Conservation (phyloP, 1,284 basidiomycete species). For the Papiliotrema nemorosa region DNA sequence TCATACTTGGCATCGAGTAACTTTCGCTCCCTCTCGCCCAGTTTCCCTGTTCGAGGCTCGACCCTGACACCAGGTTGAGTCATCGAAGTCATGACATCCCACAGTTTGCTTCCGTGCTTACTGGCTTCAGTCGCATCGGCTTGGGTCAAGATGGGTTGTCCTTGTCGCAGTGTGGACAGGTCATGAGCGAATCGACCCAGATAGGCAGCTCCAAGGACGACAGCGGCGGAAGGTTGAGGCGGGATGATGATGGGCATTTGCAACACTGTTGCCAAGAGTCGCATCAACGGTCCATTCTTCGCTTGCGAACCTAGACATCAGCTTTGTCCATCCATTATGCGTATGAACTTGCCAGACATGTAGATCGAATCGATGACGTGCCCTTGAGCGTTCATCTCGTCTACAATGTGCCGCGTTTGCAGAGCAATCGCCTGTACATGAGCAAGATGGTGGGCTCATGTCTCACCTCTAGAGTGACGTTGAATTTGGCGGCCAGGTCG, state of each 20-base stretch:
- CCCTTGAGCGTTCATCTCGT: conserved; percentile 81
- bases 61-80: conserved; percentile 77
- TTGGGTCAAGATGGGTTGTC: conserved; percentile 44
- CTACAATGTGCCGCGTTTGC: conserved; percentile 92
- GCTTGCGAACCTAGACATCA: conserved; percentile 68
- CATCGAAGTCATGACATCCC: conserved; percentile 97
- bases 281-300: conserved; percentile 77
- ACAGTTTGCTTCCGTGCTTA: conserved; percentile 66
- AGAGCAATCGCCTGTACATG: conserved; percentile 70
- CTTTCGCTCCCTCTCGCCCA: conserved; percentile 58
- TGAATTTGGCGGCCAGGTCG: conserved; percentile 87
- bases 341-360: conserved; percentile 57
- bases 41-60: conserved; percentile 58
- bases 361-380: conserved; percentile 83
- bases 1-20: conserved; percentile 87
- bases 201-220: conserved; percentile 91
- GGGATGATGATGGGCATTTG: conserved; percentile 81
- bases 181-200: conserved; percentile 83
- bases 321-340: neutral
- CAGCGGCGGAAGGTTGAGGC: conserved; percentile 69
- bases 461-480: conserved; percentile 73
- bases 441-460: neutral
- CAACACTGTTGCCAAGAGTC: conserved; percentile 82
- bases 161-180: conserved; percentile 45
- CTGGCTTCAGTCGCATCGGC: conserved; percentile 52